Percentiles rank a stretch among this genome's conserved stretches.
Evolutionary conservation across 345 rosid species (phyloP).

Genomic region (Corchorus olitorius): DNA sequence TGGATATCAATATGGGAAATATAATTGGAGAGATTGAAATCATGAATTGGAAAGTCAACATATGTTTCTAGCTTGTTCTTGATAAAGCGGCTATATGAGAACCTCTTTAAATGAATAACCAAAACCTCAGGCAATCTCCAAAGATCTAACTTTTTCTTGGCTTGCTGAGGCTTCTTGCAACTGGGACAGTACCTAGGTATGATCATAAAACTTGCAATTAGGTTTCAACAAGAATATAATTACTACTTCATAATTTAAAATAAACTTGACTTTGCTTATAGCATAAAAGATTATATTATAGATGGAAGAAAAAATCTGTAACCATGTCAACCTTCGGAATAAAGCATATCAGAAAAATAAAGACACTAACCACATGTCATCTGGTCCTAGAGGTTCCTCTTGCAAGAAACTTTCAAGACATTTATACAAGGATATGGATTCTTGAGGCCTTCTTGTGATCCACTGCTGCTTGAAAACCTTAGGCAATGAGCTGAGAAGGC

Average conservation of each 20-base stretch:
- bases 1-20: slow-evolving; percentile 41
- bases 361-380: slow-evolving; percentile 72
- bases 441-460: slow-evolving; percentile 49
- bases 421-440: slow-evolving; percentile 55
- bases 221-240: not conserved
- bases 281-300: not conserved
- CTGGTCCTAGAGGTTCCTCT: slow-evolving; percentile 79
- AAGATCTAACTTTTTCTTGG: slow-evolving; percentile 70
- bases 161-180: slow-evolving; percentile 65
- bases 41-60: slow-evolving; percentile 63
- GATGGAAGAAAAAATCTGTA: not conserved
- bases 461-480: slow-evolving; percentile 53
- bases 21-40: slow-evolving; percentile 61
- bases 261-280: not conserved
- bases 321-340: not conserved
- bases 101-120: slow-evolving; percentile 71
- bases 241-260: not conserved
- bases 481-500: slow-evolving; percentile 46
- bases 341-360: not conserved
- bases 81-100: slow-evolving; percentile 55
- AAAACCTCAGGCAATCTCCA: slow-evolving; percentile 75
- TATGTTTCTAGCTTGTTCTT: slow-evolving; percentile 69
- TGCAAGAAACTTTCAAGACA: slow-evolving; percentile 77
- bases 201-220: slow-evolving; percentile 6
- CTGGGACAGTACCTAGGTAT: slow-evolving; percentile 61